Percentiles rank a stretch among this genome's conserved stretches.
phyloP scores from a whole-genome alignment of 805 yeast genomes.

The Myxozyma neotropica region DNA sequence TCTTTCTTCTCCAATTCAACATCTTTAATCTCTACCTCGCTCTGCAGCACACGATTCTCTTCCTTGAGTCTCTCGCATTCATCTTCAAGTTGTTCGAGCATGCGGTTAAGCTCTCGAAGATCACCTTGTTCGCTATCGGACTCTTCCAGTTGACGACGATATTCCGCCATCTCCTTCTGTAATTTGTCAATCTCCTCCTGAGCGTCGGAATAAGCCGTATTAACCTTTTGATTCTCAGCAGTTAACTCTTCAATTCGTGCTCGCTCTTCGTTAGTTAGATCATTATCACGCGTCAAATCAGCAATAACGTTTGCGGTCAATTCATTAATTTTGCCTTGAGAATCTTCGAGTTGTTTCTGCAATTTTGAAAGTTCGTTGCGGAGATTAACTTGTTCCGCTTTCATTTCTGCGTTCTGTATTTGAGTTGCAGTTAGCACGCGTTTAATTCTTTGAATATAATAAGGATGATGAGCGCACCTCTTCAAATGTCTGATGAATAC shows the following conservation, averaged over 20 bases:
- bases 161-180: slow-evolving; percentile 32
- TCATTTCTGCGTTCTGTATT: slow-evolving; percentile 26
- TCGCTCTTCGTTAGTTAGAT: slow-evolving; percentile 18
- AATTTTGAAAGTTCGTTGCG: slow-evolving; percentile 16
- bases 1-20: slow-evolving; percentile 10
- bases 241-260: slow-evolving; percentile 11
- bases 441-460: no score
- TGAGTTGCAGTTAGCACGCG: no score
- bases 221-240: slow-evolving; percentile 14
- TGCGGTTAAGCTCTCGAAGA: slow-evolving; percentile 2
- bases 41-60: slow-evolving; percentile 12
- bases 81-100: slow-evolving; percentile 24
- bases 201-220: slow-evolving; percentile 18
- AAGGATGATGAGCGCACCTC: no score
- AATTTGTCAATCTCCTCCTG: slow-evolving; percentile 18
- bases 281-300: slow-evolving; percentile 3
- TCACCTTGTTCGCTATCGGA: slow-evolving; percentile 23
- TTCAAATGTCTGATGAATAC: slow-evolving; percentile 11
- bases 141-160: slow-evolving; percentile 23
- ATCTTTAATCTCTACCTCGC: slow-evolving; percentile 10
- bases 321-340: slow-evolving; percentile 16
- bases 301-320: slow-evolving; percentile 14
- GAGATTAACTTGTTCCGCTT: slow-evolving; percentile 25
- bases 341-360: slow-evolving; percentile 21
- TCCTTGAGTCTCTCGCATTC: slow-evolving; percentile 16